These are phyloP conservation scores for Aspergillus hancockii DNA, from an alignment of 495 filamentous ascomycete species.

Conservation along the genomic window DNA sequence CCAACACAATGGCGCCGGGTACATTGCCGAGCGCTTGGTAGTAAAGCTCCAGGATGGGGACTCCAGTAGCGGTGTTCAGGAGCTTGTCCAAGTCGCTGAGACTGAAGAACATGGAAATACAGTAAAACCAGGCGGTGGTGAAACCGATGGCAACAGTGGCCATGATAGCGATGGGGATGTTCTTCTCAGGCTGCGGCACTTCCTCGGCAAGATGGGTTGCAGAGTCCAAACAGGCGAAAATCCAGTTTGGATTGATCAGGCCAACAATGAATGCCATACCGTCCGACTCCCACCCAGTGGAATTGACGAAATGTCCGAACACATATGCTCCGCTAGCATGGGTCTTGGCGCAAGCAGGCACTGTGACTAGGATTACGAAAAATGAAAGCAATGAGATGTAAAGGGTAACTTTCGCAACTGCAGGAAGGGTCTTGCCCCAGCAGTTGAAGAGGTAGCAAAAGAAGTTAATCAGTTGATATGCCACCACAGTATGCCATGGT, in stretches of 20 bases:
- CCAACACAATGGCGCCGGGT: constrained; percentile 56
- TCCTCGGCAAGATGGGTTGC: constrained; percentile 67
- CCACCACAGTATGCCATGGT: constrained; percentile 56
- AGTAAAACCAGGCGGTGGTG: constrained; percentile 55
- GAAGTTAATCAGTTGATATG: constrained; percentile 54
- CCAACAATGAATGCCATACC: constrained; percentile 68
- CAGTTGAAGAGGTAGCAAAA: constrained; percentile 63
- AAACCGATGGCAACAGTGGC: constrained; percentile 61
- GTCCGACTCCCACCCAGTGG: constrained; percentile 58
- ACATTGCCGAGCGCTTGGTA: constrained; percentile 52
- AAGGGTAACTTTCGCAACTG: constrained; percentile 49
- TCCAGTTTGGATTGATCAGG: constrained; percentile 62
- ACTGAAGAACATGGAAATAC: constrained; percentile 61
- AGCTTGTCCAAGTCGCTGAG: constrained; percentile 52
- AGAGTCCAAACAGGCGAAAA: constrained; percentile 61
- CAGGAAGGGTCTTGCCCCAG: constrained; percentile 53
- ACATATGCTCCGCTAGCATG: constrained; percentile 59
- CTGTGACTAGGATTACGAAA: constrained; percentile 56
- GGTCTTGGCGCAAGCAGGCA: constrained; percentile 54
- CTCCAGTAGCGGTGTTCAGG: constrained; percentile 48
- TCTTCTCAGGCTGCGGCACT: constrained; percentile 48
- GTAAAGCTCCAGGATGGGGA: constrained; percentile 61
- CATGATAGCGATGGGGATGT: constrained; percentile 56
- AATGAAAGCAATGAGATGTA: constrained; percentile 55
- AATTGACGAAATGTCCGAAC: constrained; percentile 62